phyloP scores from a whole-genome alignment of 345 rosid genomes.

The Zanthoxylum bungeanum region DNA sequence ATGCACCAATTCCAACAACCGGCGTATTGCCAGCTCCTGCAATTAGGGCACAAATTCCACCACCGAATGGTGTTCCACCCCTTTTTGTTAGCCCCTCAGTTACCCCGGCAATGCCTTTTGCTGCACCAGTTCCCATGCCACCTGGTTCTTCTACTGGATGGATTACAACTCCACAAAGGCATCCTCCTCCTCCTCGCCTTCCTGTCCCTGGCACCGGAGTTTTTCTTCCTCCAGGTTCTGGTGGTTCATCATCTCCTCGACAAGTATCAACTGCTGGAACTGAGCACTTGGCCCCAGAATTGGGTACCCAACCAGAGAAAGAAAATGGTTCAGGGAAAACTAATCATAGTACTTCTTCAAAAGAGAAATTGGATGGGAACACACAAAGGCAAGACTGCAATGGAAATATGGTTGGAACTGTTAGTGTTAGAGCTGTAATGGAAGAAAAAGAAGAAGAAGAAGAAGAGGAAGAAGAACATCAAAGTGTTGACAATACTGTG shows the following conservation, averaged over 20 bases:
- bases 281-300: conserved; percentile 23
- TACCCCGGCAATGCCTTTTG: conserved; percentile 55
- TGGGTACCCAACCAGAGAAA: conserved; percentile 16
- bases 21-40: conserved; percentile 54
- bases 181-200: conserved; percentile 57
- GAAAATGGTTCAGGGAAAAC: conserved; percentile 31
- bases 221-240: conserved; percentile 80
- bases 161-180: conserved; percentile 63
- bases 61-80: conserved; percentile 52
- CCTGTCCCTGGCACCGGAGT: conserved; percentile 92
- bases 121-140: conserved; percentile 56
- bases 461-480: conserved; percentile 36
- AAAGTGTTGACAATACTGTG: conserved; percentile 15
- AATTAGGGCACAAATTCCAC: conserved; percentile 51
- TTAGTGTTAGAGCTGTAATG: conserved; percentile 5
- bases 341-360: conserved; percentile 17
- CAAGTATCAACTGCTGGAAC: conserved; percentile 21
- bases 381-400: conserved; percentile 34
- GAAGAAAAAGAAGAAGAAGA: no score
- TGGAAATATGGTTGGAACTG: conserved; percentile 28
- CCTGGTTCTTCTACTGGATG: conserved; percentile 57
- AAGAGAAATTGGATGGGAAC: conserved; percentile 27
- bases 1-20: conserved; percentile 37
- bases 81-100: conserved; percentile 45
- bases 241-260: conserved; percentile 35